Percentiles rank a stretch among this genome's conserved stretches.
These are phyloP conservation scores for Ogataea chonburiensis DNA, from an alignment of 805 yeast genomes.

Conservation along the genomic window DNA sequence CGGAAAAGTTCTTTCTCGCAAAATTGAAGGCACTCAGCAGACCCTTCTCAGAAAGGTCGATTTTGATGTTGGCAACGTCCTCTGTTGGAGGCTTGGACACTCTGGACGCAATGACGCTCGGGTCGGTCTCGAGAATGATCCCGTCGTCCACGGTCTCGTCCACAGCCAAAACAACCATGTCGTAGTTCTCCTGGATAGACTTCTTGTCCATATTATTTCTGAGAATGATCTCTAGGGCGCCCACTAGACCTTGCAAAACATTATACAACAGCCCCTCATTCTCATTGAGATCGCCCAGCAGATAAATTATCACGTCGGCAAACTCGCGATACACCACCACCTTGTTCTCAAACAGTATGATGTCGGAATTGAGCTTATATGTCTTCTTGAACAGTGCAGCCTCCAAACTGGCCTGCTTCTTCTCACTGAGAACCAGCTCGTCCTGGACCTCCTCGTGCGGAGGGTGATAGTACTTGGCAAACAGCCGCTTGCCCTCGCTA, in stretches of 20 bases:
- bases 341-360: conserved; percentile 74
- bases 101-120: conserved; percentile 81
- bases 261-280: conserved; percentile 80
- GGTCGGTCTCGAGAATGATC: conserved; percentile 84
- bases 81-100: conserved; percentile 83
- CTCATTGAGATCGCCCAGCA: conserved; percentile 76
- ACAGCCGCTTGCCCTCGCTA: conserved; percentile 73
- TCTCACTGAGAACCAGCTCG: conserved; percentile 33
- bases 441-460: conserved; percentile 47
- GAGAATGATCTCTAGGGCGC: conserved; percentile 76
- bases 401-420: conserved; percentile 79
- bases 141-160: conserved; percentile 96
- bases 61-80: conserved; percentile 57
- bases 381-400: conserved; percentile 68
- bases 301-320: conserved; percentile 68
- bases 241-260: conserved; percentile 73
- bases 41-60: conserved; percentile 73
- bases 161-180: conserved; percentile 77
- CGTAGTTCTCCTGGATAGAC: conserved; percentile 78
- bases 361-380: conserved; percentile 76
- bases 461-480: conserved; percentile 78
- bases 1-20: conserved; percentile 68
- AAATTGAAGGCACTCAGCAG: conserved; percentile 82
- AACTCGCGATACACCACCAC: conserved; percentile 84
- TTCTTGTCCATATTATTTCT: conserved; percentile 72